Conservation (phyloP, 257 asterid genomes). For the Penstemon barbatus region DNA sequence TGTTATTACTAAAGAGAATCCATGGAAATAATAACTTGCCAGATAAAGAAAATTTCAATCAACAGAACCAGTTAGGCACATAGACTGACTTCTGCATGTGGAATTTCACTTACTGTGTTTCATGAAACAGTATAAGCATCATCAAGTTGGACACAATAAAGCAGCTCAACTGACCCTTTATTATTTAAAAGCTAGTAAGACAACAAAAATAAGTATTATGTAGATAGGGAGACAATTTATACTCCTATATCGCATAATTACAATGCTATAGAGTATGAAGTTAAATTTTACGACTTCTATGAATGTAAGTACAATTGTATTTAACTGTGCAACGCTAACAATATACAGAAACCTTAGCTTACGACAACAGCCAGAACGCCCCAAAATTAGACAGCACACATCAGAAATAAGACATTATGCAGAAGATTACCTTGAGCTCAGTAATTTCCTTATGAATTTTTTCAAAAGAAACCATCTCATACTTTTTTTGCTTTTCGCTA, state of each 20-base stretch:
- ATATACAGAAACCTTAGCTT: slow-evolving; percentile 9
- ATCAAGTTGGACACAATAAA: not conserved
- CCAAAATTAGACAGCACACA: slow-evolving; percentile 24
- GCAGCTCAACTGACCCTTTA: not conserved
- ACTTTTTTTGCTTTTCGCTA: slow-evolving; percentile 64
- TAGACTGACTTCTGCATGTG: not conserved
- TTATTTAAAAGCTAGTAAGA: slow-evolving; percentile 9
- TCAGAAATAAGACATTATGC: slow-evolving; percentile 17
- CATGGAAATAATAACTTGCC: not conserved
- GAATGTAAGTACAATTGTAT: not conserved
- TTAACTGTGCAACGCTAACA: slow-evolving; percentile 13
- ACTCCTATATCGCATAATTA: not conserved
- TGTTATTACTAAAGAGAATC: slow-evolving; percentile 2
- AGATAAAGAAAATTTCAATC: slow-evolving; percentile 3
- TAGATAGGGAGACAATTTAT: not conserved
- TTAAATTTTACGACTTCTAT: slow-evolving; percentile 2
- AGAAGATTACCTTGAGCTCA: slow-evolving; percentile 69
- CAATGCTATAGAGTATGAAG: slow-evolving; percentile 7
- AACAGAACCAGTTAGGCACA: slow-evolving; percentile 5
- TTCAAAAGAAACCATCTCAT: slow-evolving; percentile 62
- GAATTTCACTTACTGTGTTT: slow-evolving; percentile 10
- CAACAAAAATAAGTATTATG: not conserved
- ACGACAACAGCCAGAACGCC: slow-evolving; percentile 10
- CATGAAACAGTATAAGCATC: not conserved
- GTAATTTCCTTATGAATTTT: slow-evolving; percentile 62